Conservation (phyloP, 139 green algal genomes). For the Choricystis sp. region DNA sequence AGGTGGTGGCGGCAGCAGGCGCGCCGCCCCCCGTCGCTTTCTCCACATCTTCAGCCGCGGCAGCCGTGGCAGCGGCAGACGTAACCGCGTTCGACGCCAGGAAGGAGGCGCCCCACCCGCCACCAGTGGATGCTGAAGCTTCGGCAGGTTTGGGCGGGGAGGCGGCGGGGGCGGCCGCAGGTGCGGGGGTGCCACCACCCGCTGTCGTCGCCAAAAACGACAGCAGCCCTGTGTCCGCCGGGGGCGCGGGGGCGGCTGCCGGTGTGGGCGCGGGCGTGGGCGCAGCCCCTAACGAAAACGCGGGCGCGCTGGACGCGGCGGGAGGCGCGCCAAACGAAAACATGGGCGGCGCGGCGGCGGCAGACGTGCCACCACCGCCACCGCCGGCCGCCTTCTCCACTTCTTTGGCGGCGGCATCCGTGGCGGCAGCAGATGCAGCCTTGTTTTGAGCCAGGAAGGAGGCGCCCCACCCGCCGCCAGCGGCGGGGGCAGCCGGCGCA, state of each 20-base stretch:
- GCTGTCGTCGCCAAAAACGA: too few relatives aligned
- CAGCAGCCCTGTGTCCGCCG: too few relatives aligned
- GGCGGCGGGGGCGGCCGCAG: too few relatives aligned
- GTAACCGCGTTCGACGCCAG: background rate
- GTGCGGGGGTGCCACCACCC: background rate
- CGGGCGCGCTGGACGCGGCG: background rate
- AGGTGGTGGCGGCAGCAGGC: too few relatives aligned
- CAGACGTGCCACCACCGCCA: background rate
- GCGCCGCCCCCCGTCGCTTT: too few relatives aligned
- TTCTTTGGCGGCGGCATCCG: conserved; percentile 1
- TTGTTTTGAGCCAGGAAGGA: conserved; percentile 11
- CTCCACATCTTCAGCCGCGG: background rate
- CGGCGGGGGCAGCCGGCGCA: too few relatives aligned
- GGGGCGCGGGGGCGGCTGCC: too few relatives aligned
- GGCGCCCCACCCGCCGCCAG: conserved; percentile 5
- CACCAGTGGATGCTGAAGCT: background rate
- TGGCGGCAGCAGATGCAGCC: background rate
- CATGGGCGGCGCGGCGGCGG: background rate
- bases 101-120: background rate
- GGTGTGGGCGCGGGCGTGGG: background rate
- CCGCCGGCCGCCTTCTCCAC: background rate
- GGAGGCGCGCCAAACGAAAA: conserved; percentile 4
- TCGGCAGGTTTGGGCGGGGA: too few relatives aligned
- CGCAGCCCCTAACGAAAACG: conserved; percentile 1
- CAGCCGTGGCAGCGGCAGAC: background rate